These are phyloP conservation scores for Pyrenula aspistea DNA, from an alignment of 495 filamentous ascomycete species.

Conservation along the genomic window DNA sequence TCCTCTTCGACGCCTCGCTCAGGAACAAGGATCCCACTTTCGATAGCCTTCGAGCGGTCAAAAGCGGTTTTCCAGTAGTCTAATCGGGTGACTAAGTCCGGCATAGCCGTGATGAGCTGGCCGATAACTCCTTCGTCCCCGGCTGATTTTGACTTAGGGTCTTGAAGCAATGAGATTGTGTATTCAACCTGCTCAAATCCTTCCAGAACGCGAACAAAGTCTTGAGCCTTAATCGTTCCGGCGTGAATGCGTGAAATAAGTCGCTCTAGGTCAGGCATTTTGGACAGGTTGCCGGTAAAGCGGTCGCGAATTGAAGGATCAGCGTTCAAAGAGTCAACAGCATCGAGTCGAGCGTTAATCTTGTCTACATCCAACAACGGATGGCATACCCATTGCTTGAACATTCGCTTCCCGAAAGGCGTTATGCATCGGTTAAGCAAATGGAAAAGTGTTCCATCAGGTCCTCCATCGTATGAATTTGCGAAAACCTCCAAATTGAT, in stretches of 20 bases:
- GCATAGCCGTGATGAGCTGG: conserved; percentile 72
- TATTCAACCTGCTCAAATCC: conserved; percentile 97
- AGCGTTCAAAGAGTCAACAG: conserved; percentile 83
- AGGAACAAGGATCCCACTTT: conserved; percentile 69
- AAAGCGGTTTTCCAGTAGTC: conserved; percentile 88
- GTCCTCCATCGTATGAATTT: conserved; percentile 80
- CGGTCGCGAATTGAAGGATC: conserved; percentile 66
- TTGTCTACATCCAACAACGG: conserved; percentile 73
- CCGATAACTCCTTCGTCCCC: conserved; percentile 72
- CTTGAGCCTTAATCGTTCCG: conserved; percentile 70
- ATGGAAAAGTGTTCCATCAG: conserved; percentile 76
- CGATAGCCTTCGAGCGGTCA: conserved; percentile 67
- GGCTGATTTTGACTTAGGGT: conserved; percentile 34
- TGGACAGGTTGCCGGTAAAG: conserved; percentile 73
- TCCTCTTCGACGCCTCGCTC: conserved; percentile 84
- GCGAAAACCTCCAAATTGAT: conserved; percentile 96
- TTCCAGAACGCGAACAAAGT: conserved; percentile 89
- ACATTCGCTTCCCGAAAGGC: conserved; percentile 92
- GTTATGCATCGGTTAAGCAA: conserved; percentile 92
- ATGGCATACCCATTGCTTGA: conserved; percentile 96
- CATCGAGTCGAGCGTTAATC: conserved; percentile 93
- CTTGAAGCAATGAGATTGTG: conserved; percentile 65
- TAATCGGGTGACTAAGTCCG: conserved; percentile 61
- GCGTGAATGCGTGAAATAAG: conserved; percentile 93
- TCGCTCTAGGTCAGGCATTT: conserved; percentile 89